Base-by-base conservation (phyloP, 805 yeast genomes). In the Candida argentea region DNA sequence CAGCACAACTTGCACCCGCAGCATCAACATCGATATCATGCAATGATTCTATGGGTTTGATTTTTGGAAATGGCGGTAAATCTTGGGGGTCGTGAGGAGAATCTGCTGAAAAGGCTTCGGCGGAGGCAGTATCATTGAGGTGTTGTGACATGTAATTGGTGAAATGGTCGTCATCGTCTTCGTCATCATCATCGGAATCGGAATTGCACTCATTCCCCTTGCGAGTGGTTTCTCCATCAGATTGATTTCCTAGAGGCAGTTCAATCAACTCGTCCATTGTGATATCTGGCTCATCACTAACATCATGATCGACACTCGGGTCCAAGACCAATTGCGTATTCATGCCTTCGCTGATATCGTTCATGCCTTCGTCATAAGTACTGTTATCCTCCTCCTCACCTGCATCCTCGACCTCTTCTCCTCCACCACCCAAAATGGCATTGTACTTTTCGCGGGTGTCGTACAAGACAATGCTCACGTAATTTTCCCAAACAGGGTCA, bases 401-500 rank as follows among this genome's bases (percentile, higher is more conserved):
- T 5, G 50, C 59, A 15, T 50, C 55, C 2, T 49, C 53, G 2
- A 67, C 76, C 14, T 65, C 66, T 28, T 62, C 67, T 16, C 62
- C 73, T 14, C 63, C 71, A n/a, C 89, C 93, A 13, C 98, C 98
- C 24, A 91, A 65, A 18, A 89, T 80, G 7, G 95, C 86, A 52
- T 89, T 91, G 55, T 91, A 91, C 57, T 86, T 87, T 49, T 86
- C 94, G 39, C 98, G 69, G 3, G 94, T 85, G 43, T 84, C 94
- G 36, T 80, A 82, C 36, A 91, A 62, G 1, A 85, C 78, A 34
- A 80, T 77, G 34, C 77, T 78, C 6, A 85, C 94, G 50, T 89
- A 91, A 26, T 73, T 66, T 29, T 73, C 73, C 97, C 97, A 87
- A 8, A 65, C 70, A 13, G 46, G 53, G 32, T 57, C 61, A 31